These are phyloP conservation scores for Calonectria henricotiae DNA, from an alignment of 2,329 filamentous ascomycete species.

Conservation along the genomic window DNA sequence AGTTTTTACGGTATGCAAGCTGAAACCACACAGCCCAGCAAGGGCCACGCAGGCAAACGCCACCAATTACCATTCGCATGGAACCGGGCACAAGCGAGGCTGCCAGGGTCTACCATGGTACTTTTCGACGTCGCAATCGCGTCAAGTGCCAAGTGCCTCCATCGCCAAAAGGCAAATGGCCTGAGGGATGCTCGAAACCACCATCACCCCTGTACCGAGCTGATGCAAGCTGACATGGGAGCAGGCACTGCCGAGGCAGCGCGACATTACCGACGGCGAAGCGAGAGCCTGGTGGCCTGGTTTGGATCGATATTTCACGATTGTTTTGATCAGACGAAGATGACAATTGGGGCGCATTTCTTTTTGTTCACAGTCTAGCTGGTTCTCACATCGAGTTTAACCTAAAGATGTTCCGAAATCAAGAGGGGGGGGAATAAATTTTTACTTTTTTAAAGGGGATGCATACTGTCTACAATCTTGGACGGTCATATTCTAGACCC, in stretches of 20 bases:
- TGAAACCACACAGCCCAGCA: constrained; percentile 12
- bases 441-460: no score
- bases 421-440: background rate
- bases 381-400: background rate
- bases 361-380: no score
- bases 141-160: constrained; percentile 14
- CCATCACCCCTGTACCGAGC: constrained; percentile 26
- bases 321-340: background rate
- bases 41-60: constrained; percentile 16
- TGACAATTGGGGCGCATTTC: background rate
- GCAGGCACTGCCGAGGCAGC: constrained; percentile 28
- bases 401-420: background rate
- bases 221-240: constrained; percentile 7
- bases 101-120: background rate
- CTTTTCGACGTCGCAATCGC: constrained; percentile 21
- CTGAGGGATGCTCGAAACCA: constrained; percentile 32
- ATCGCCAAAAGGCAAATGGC: constrained; percentile 17
- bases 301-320: background rate
- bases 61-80: constrained; percentile 20
- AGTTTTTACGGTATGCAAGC: background rate
- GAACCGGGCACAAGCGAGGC: constrained; percentile 14
- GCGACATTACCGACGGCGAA: constrained; percentile 20
- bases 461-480: no score
- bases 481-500: constrained; percentile 9
- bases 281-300: constrained; percentile 12